These are phyloP conservation scores for Metarhizium robertsii DNA, from an alignment of 2,329 filamentous ascomycete species.

Conservation along the genomic window DNA sequence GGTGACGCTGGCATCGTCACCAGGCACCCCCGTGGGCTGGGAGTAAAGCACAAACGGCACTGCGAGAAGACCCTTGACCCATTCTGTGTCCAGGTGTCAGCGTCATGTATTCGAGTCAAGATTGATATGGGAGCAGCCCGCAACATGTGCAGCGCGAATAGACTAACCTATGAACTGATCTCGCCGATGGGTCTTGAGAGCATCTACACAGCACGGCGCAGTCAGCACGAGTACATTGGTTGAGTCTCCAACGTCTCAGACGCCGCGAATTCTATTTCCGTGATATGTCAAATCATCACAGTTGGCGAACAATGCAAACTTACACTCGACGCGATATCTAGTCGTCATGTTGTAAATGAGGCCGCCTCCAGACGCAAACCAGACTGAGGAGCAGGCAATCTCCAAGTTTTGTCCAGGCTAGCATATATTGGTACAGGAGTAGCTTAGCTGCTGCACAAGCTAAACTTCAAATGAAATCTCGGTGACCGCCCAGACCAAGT, in stretches of 20 bases:
- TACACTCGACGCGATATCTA: constrained; percentile 65
- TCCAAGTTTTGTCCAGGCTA: too few species aligned
- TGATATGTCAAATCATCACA: too few species aligned
- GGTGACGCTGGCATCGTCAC: constrained; percentile 54
- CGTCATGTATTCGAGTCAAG: neutral
- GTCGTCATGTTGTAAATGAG: constrained; percentile 41
- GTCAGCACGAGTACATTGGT: too few species aligned
- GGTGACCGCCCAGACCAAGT: neutral
- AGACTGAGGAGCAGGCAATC: too few species aligned
- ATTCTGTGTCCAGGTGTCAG: constrained; percentile 51
- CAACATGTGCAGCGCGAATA: neutral
- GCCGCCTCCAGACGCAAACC: neutral
- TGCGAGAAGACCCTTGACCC: constrained; percentile 90
- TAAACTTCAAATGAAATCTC: neutral
- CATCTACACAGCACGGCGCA: constrained; percentile 30
- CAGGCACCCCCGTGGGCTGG: constrained; percentile 81
- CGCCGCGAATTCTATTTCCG: too few species aligned
- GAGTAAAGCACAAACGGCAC: constrained; percentile 96
- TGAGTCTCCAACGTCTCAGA: too few species aligned
- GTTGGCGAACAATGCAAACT: constrained; percentile 19
- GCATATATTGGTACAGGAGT: too few species aligned
- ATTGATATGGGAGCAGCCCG: too few species aligned
- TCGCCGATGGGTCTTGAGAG: constrained; percentile 73
- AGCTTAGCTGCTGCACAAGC: neutral
- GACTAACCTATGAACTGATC: constrained; percentile 73